These are phyloP conservation scores for Boechera divaricarpa DNA, from an alignment of 345 rosid genomes.

Conservation along the genomic window DNA sequence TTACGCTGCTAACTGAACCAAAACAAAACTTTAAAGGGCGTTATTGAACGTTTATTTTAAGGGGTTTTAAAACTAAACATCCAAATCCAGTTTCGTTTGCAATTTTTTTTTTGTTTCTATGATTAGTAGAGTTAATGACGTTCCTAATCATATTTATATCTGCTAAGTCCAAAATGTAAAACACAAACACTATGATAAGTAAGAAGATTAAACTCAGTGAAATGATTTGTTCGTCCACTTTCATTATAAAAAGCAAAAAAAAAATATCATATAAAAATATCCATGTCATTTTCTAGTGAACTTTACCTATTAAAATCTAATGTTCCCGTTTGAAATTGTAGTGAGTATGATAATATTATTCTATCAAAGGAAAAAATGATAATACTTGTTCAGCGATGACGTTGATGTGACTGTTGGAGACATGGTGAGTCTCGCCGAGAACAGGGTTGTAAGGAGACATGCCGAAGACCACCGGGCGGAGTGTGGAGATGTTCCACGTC, in stretches of 20 bases:
- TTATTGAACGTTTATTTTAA: no score
- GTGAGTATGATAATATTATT: not conserved
- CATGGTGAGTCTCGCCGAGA: slow-evolving; percentile 96
- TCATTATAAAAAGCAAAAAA: no score
- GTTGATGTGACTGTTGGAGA: slow-evolving; percentile 68
- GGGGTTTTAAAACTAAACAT: not conserved
- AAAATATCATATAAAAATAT: no score
- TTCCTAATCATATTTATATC: no score
- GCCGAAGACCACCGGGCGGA: slow-evolving; percentile 66
- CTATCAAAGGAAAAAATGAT: not conserved
- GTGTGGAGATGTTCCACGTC: slow-evolving; percentile 70
- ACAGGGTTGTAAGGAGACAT: slow-evolving; percentile 83
- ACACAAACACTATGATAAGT: no score
- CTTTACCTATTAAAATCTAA: not conserved
- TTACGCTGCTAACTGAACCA: no score
- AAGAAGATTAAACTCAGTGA: no score
- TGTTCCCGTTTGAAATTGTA: not conserved
- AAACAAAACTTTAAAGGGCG: no score
- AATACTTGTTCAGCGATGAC: slow-evolving; percentile 80
- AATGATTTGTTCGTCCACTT: no score
- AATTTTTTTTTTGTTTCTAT: not conserved
- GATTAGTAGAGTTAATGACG: not conserved
- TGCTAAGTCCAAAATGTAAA: no score
- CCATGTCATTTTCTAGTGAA: no score
- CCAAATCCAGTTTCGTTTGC: not conserved